Evolutionary conservation across 345 rosid species (phyloP), one percentile per base, ranked within the genome.

Genomic region (Durio zibethinus): DNA sequence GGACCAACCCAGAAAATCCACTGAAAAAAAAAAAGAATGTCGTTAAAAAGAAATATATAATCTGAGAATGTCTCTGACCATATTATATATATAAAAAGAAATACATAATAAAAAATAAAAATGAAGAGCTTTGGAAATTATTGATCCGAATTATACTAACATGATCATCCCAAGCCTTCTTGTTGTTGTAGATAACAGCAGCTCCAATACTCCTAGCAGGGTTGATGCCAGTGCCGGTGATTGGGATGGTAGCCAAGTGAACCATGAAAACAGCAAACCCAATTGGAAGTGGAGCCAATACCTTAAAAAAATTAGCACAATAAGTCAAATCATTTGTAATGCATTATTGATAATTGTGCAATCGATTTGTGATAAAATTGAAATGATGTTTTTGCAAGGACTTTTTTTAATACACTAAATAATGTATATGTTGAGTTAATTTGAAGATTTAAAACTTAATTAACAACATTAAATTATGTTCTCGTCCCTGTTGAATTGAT

Each of bases 1-100:
- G 97, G 98, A 81, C 97, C 97, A 10, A 88, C 98, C 98, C 93
- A 91, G 71, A 92, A 94, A 43, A 92, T 89, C 97, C 97, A 94
- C 97, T 91, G 84, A 74, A 76, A 74, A 52, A 16, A n/a, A 9
- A 57, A 76, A 27, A 38, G 21, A 50, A 15, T 16, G 6, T 10
- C 12, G 10, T n/a, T 0, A 27, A 67, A 35, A 7, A 29, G 2
- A 10, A 43, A 43, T 43, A 10, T 15, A 10, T 10, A 43, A 42
- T 8, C n/a, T n/a, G n/a, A n/a, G n/a, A n/a, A n/a, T n/a, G n/a
- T n/a, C n/a, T n/a, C n/a, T n/a, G n/a, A n/a, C n/a, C n/a, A n/a
- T n/a, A n/a, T n/a, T n/a, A n/a, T n/a, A n/a, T n/a, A 20, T 23
- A 4, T 0, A 27, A 67, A 35, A 7, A 29, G 2, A 10, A 43